Percentiles rank a stretch among this genome's conserved stretches.
Evolutionary conservation across 2,329 filamentous ascomycete genomes (phyloP).

Genomic region (Coleophoma crateriformis): DNA sequence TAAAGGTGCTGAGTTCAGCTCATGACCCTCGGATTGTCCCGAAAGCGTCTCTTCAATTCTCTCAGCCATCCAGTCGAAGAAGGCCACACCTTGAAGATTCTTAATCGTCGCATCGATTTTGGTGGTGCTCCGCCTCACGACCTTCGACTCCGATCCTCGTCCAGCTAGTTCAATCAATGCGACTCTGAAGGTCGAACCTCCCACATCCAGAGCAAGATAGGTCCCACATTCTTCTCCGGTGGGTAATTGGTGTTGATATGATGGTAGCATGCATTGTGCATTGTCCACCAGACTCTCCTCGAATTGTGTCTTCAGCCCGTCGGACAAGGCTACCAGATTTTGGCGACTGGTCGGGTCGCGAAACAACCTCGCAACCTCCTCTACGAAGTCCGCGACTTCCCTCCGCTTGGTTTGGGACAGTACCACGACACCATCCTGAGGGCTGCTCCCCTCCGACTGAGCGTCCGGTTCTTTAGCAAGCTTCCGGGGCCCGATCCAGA

Average conservation of each 20-base stretch:
- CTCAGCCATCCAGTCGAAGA: conserved; percentile 65
- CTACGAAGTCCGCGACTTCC: conserved; percentile 46
- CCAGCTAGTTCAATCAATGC: conserved; percentile 56
- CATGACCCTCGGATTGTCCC: conserved; percentile 32
- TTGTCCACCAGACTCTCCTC: conserved; percentile 44
- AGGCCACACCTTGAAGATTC: conserved; percentile 49
- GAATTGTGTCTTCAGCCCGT: conserved; percentile 49
- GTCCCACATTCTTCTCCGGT: conserved; percentile 52
- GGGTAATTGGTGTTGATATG: conserved; percentile 59
- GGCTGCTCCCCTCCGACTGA: not conserved
- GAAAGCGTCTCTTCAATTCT: conserved; percentile 52
- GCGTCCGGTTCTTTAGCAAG: not conserved
- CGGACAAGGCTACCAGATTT: conserved; percentile 36
- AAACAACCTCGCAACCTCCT: conserved; percentile 48
- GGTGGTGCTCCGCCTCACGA: conserved; percentile 49
- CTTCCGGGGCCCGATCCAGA: conserved; percentile 41
- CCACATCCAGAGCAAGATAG: conserved; percentile 62
- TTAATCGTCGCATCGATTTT: conserved; percentile 52
- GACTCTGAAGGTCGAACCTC: conserved; percentile 61
- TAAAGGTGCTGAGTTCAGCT: conserved; percentile 34
- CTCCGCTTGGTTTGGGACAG: conserved; percentile 7
- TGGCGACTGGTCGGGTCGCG: conserved; percentile 40
- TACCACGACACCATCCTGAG: not conserved
- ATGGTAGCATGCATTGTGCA: conserved; percentile 57
- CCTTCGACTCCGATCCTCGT: conserved; percentile 38